Conservation (phyloP, 106 monocot species). For the Apostasia ramifera region DNA sequence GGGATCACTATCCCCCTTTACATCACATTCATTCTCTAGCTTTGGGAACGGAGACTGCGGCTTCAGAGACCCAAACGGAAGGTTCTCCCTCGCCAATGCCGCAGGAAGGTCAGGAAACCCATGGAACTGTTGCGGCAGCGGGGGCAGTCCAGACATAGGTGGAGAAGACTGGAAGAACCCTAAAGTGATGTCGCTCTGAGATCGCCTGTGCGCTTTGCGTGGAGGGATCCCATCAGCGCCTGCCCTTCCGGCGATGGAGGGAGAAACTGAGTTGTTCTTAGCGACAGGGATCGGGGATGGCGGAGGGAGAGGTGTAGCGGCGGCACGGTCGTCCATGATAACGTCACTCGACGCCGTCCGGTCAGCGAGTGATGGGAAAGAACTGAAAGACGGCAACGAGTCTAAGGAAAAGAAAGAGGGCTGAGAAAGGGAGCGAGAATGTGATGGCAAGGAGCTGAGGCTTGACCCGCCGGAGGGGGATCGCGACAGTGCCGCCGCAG, state of each 20-base stretch:
- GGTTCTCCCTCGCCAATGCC: neutral
- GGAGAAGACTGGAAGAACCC: slow-evolving; percentile 18
- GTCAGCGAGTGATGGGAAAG: neutral
- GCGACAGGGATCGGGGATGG: neutral
- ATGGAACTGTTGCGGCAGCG: slow-evolving; percentile 10
- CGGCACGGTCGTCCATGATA: slow-evolving; percentile 35
- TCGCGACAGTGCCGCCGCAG: neutral
- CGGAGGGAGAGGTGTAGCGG: neutral
- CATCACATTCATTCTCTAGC: slow-evolving; percentile 52
- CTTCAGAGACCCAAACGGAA: neutral
- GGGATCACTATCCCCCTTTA: slow-evolving; percentile 19
- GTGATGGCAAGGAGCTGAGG: slow-evolving; percentile 6
- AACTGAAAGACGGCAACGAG: slow-evolving; percentile 10
- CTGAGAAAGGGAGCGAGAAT: slow-evolving; percentile 29
- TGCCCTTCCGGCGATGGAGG: too few species aligned
- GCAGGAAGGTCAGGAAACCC: neutral
- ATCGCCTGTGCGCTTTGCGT: slow-evolving; percentile 44
- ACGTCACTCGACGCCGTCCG: slow-evolving; percentile 15
- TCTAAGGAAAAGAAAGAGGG: slow-evolving; percentile 24
- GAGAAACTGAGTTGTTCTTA: neutral
- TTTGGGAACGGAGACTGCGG: slow-evolving; percentile 21
- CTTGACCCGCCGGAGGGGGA: neutral
- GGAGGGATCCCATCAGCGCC: slow-evolving; percentile 24
- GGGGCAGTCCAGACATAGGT: slow-evolving; percentile 6
- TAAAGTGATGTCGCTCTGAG: slow-evolving; percentile 55